phyloP scores from a whole-genome alignment of 441 rosid genomes.

The Manihot esculenta region DNA sequence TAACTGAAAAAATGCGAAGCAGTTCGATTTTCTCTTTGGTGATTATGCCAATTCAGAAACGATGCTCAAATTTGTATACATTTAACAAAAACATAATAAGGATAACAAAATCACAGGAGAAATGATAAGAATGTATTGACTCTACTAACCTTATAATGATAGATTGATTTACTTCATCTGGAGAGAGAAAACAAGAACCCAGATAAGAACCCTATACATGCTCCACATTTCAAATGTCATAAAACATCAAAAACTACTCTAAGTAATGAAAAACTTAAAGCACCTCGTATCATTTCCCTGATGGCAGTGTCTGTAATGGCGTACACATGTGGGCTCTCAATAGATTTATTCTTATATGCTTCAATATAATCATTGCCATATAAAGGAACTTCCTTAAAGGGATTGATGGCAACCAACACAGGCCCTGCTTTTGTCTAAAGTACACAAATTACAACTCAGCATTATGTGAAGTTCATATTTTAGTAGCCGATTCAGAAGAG shows the following conservation, averaged over 20 bases:
- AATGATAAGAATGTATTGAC: constrained; percentile 12
- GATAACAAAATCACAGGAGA: neutral
- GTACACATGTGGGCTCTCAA: constrained; percentile 92
- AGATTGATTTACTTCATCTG: constrained; percentile 99
- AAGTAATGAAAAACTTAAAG: constrained; percentile 22
- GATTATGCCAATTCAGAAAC: neutral
- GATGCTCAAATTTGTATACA: neutral
- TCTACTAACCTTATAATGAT: constrained; percentile 92
- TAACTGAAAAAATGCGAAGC: too few relatives aligned
- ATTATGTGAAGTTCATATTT: constrained; percentile 18
- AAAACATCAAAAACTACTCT: constrained; percentile 11
- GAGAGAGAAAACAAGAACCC: constrained; percentile 29
- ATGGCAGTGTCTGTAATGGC: constrained; percentile 97
- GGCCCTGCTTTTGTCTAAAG: constrained; percentile 98
- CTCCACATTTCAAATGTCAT: neutral
- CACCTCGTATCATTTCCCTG: constrained; percentile 96
- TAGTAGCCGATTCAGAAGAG: constrained; percentile 17
- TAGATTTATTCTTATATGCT: constrained; percentile 75
- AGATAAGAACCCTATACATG: constrained; percentile 23
- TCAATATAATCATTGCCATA: constrained; percentile 79
- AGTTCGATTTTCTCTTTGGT: too few relatives aligned
- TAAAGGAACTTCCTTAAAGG: constrained; percentile 84
- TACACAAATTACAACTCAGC: constrained; percentile 20
- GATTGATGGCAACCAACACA: constrained; percentile 93
- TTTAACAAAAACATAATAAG: neutral